Base-by-base conservation (phyloP, 2,329 filamentous ascomycete species). In the Penicillium sp. region DNA sequence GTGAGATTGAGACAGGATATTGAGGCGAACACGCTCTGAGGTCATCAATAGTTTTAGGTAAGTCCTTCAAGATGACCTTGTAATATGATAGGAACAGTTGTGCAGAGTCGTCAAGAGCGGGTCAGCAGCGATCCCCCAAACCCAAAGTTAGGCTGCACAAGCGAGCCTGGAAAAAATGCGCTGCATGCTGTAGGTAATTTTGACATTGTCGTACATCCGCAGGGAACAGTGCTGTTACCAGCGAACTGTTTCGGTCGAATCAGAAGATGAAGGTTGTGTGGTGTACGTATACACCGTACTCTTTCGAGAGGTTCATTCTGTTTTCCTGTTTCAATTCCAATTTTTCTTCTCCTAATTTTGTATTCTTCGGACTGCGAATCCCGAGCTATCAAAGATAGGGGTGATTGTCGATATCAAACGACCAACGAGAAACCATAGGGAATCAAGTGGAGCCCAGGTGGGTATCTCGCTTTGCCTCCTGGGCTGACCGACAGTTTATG, bases 151-250 rank as follows among this genome's bases (percentile, higher is more conserved):
- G 22, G 44, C 52, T 63, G 58, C 53, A 58, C 56, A 43, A 58
- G 43, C 47, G 22, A 46, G 41, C 31, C 47, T 51, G 48, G 21
- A 35, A 47, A 53, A 56, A 41, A 41, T 62, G 61, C 44, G 58
- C 59, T 57, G 56, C 59, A 57, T 57, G 39, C 57, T 60, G 57
- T 63, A 53, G 53, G 57, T 62, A 52, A 62, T 64, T 58, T 57
- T 49, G 45, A 48, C 41, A 16, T 31, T 61, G 63, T 62, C 55
- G 59, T 63, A 63, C 63, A 58, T 52, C 27, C 37, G 39, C 60
- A 64, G 48, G 57, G 53, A 58, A 58, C 27, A 14, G n/a, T 43
- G 46, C 26, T 50, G 22, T 48, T 52, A 53, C 50, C 29, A 50
- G 48, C 45, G 56, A 61, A 54, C 46, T 48, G 24, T 47, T 57